Evolutionary conservation across 345 rosid genomes (phyloP).

Genomic region (Punica granatum): DNA sequence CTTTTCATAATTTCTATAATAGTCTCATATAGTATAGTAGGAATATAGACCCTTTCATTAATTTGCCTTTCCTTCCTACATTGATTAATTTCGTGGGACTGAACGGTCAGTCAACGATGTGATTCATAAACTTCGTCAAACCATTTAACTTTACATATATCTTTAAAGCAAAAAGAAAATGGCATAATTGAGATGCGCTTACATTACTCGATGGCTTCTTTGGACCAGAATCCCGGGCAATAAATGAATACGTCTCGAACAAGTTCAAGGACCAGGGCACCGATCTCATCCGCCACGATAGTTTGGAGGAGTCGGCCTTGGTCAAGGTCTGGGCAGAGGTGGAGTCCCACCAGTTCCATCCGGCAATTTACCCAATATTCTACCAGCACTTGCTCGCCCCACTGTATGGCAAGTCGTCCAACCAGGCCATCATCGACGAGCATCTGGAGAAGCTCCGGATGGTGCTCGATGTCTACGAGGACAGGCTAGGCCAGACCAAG

Average conservation of each 20-base stretch:
- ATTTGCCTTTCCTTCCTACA: too few relatives aligned
- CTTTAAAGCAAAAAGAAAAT: too few relatives aligned
- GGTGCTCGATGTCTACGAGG: constrained; percentile 68
- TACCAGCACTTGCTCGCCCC: constrained; percentile 47
- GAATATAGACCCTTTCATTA: too few relatives aligned
- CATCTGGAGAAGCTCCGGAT: constrained; percentile 45
- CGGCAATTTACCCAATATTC: constrained; percentile 42
- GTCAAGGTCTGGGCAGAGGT: constrained; percentile 74
- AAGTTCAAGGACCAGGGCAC: constrained; percentile 48
- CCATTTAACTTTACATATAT: too few relatives aligned
- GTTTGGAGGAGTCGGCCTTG: constrained; percentile 39
- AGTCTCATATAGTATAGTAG: too few relatives aligned
- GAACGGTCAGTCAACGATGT: too few relatives aligned
- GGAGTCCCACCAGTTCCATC: constrained; percentile 61
- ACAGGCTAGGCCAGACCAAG: constrained; percentile 37
- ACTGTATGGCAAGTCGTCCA: constrained; percentile 35
- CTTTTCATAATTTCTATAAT: too few relatives aligned
- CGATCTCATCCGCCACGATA: constrained; percentile 40
- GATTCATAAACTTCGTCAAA: too few relatives aligned
- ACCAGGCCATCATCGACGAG: constrained; percentile 39
- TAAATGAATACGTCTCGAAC: constrained; percentile 52
- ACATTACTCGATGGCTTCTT: too few relatives aligned
- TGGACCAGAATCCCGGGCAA: constrained; percentile 61
- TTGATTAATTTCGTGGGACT: too few relatives aligned
- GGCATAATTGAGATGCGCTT: too few relatives aligned